Evolutionary conservation across 2,329 filamentous ascomycete species (phyloP).

Genomic region (Fusarium setosum): DNA sequence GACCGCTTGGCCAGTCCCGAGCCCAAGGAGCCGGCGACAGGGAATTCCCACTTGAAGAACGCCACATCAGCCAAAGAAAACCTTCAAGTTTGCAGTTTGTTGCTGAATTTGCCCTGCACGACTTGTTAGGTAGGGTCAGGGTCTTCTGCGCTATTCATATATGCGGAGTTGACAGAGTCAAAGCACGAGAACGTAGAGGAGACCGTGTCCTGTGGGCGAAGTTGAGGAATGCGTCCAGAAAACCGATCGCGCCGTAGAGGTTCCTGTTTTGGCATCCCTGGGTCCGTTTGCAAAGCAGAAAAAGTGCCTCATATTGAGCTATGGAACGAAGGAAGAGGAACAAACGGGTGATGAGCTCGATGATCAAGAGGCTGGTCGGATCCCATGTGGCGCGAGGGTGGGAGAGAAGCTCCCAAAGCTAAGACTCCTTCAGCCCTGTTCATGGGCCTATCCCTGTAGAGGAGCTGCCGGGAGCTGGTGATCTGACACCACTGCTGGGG

Average conservation of each 20-base stretch:
- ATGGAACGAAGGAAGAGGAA: neutral
- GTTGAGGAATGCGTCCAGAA: neutral
- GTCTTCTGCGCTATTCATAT: neutral
- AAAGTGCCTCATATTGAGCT: neutral
- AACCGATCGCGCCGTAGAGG: neutral
- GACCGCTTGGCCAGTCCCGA: neutral
- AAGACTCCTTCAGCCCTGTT: slow-evolving; percentile 4
- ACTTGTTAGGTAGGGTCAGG: neutral
- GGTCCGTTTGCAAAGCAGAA: neutral
- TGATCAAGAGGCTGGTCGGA: neutral
- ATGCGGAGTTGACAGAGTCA: neutral
- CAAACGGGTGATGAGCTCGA: neutral
- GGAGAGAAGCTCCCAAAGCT: neutral
- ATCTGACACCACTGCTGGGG: neutral
- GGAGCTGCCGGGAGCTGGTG: neutral
- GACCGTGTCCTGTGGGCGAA: neutral
- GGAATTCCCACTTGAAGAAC: slow-evolving; percentile 1
- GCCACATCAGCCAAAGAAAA: neutral
- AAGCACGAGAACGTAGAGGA: neutral
- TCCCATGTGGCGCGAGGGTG: neutral
- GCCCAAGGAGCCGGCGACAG: slow-evolving; percentile 3
- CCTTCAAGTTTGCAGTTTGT: neutral
- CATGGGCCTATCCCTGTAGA: slow-evolving; percentile 1
- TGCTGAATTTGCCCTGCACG: neutral
- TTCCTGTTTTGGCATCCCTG: neutral